These are phyloP conservation scores for Collybiopsis luxurians DNA, from an alignment of 768 basidiomycete species.

Conservation along the genomic window DNA sequence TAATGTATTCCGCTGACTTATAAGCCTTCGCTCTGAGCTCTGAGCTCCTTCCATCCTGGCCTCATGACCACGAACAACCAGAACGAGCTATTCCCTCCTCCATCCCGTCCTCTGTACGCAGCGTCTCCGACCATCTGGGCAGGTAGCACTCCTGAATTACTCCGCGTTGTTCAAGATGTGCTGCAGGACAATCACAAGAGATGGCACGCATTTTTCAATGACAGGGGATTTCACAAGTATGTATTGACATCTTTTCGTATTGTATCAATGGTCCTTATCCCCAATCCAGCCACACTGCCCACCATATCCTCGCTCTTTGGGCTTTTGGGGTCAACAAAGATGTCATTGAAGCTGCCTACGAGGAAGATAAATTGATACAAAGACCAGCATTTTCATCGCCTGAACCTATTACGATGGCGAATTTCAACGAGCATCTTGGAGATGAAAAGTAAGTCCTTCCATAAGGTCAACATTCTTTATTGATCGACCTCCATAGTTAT, in stretches of 20 bases:
- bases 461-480: no score
- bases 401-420: constrained; percentile 39
- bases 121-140: not conserved
- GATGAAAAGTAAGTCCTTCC: constrained; percentile 49
- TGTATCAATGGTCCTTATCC: not conserved
- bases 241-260: not conserved
- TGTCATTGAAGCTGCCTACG: constrained; percentile 36
- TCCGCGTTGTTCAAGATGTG: constrained; percentile 22
- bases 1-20: no score
- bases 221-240: constrained; percentile 49
- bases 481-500: no score
- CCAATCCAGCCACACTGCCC: constrained; percentile 47
- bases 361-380: constrained; percentile 27
- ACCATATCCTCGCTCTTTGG: constrained; percentile 58
- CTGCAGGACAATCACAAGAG: constrained; percentile 48
- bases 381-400: constrained; percentile 41
- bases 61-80: no score
- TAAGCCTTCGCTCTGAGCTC: no score
- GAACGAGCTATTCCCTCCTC: not conserved
- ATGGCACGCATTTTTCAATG: constrained; percentile 48
- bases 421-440: constrained; percentile 55
- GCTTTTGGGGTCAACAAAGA: constrained; percentile 49
- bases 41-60: no score
- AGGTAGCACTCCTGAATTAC: constrained; percentile 19
- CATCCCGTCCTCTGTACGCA: not conserved